Evolutionary conservation across 345 rosid species (phyloP).

Genomic region (Camelina laxa): DNA sequence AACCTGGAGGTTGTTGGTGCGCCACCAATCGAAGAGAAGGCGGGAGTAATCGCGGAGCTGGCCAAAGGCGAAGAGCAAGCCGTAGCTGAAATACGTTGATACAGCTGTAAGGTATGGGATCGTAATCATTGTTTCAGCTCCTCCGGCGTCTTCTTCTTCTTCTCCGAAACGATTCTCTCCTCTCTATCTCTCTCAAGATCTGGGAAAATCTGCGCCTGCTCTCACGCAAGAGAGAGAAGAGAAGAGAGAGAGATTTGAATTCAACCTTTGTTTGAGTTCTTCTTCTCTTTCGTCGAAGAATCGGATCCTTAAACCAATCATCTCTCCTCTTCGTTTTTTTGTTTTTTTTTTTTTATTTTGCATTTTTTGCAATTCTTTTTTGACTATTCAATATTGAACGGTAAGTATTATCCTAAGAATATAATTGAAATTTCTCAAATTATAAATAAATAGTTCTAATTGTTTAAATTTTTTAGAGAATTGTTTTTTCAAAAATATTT

Average conservation of each 20-base stretch:
- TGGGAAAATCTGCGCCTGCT: slow-evolving; percentile 25
- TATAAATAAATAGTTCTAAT: too few species aligned
- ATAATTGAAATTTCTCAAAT: too few species aligned
- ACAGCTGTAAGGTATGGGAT: slow-evolving; percentile 78
- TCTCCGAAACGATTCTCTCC: not conserved
- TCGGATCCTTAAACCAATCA: slow-evolving; percentile 19
- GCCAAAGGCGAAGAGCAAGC: slow-evolving; percentile 75
- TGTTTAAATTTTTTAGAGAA: too few species aligned
- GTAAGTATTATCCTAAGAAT: too few species aligned
- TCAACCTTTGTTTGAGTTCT: not conserved
- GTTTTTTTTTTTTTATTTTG: not conserved
- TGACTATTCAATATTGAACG: slow-evolving; percentile 4
- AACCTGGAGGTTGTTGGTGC: slow-evolving; percentile 64
- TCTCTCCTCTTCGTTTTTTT: slow-evolving; percentile 2
- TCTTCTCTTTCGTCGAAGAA: slow-evolving; percentile 22
- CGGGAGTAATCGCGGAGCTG: slow-evolving; percentile 82
- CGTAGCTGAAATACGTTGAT: slow-evolving; percentile 80
- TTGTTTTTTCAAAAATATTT: too few species aligned
- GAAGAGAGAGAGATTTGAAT: slow-evolving; percentile 39
- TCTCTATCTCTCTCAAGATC: slow-evolving; percentile 30
- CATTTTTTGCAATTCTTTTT: not conserved
- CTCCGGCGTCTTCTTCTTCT: not conserved
- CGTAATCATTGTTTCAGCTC: slow-evolving; percentile 56
- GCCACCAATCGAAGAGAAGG: slow-evolving; percentile 64
- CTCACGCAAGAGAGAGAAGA: slow-evolving; percentile 23